Percentiles rank a stretch among this genome's conserved stretches.
Evolutionary conservation across 1,284 basidiomycete genomes (phyloP).

Genomic region (Inonotus obliquus): DNA sequence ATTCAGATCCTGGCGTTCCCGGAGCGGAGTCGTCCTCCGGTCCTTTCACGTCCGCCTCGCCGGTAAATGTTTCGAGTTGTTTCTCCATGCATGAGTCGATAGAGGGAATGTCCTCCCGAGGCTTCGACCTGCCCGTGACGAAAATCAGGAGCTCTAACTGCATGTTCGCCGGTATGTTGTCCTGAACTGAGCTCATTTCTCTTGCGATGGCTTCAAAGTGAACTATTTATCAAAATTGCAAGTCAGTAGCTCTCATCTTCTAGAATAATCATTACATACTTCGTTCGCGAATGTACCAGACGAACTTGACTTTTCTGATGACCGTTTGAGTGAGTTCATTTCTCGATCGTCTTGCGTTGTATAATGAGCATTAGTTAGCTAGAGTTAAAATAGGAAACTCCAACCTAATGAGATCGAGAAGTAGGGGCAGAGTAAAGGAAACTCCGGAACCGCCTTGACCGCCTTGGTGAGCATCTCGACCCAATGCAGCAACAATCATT

Average conservation of each 20-base stretch:
- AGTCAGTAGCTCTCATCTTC: neutral
- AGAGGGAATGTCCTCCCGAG: neutral
- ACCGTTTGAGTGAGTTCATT: constrained; percentile 14
- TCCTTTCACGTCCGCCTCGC: neutral
- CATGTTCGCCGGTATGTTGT: neutral
- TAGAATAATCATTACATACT: constrained; percentile 20
- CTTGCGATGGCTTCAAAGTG: constrained; percentile 32
- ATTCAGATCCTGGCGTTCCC: neutral
- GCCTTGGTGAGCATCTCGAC: neutral
- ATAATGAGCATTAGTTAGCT: neutral
- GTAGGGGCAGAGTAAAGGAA: constrained; percentile 34
- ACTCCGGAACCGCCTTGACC: constrained; percentile 33
- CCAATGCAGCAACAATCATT: too few species aligned
- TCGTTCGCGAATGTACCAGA: constrained; percentile 32
- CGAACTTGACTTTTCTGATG: constrained; percentile 29
- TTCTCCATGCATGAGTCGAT: neutral
- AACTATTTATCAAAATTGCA: constrained; percentile 19
- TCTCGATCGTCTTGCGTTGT: neutral
- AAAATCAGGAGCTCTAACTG: constrained; percentile 6
- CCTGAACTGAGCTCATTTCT: constrained; percentile 18
- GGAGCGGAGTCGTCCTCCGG: neutral
- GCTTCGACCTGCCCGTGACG: neutral
- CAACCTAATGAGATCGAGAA: constrained; percentile 31
- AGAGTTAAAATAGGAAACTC: constrained; percentile 1
- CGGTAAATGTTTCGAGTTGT: neutral